These are phyloP conservation scores for Arthroderma sp. DNA, from an alignment of 2,329 filamentous ascomycete species.

Conservation along the genomic window DNA sequence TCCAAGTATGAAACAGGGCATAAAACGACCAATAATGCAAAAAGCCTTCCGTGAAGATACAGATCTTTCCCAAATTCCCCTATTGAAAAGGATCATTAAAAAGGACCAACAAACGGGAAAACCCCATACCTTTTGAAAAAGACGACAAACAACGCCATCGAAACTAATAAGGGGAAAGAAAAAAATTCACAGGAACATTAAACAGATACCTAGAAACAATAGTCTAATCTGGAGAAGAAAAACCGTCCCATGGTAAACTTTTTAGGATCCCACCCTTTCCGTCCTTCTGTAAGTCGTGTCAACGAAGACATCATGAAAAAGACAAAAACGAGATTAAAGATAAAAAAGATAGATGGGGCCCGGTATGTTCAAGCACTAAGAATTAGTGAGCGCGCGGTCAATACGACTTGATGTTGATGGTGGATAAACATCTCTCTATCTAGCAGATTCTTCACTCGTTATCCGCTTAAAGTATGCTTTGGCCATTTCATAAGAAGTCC, in stretches of 20 bases:
- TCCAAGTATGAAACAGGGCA: neutral
- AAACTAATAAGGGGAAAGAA: neutral
- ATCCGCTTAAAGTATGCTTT: conserved; percentile 49
- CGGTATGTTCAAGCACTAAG: neutral
- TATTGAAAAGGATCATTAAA: neutral
- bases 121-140: neutral
- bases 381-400: neutral
- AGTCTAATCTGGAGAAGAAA: conserved; percentile 3
- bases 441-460: neutral
- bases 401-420: neutral
- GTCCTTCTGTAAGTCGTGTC: conserved; percentile 2
- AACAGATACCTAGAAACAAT: conserved; percentile 4
- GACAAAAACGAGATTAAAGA: neutral
- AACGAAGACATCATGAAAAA: neutral
- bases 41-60: conserved; percentile 1
- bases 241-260: conserved; percentile 1
- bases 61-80: neutral
- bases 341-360: neutral
- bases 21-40: neutral
- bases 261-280: conserved; percentile 4
- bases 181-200: neutral
- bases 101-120: neutral
- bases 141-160: neutral
- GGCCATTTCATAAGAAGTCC: conserved; percentile 56
- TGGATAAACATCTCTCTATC: neutral